Evolutionary conservation across 306 rosid genomes (phyloP).

Genomic region (Vicia sativa): DNA sequence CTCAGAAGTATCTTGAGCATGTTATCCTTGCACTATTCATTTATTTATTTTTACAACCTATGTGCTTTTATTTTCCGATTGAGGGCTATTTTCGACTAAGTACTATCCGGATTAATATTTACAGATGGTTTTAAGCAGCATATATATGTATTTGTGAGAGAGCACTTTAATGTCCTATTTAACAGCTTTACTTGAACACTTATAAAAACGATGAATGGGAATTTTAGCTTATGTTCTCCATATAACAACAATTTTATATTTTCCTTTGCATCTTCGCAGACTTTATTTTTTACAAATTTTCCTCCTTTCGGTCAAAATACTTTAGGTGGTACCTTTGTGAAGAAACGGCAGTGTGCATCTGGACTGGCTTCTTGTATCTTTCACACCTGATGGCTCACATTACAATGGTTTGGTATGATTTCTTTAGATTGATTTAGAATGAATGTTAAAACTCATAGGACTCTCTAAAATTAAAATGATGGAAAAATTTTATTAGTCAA

Average conservation of each 20-base stretch:
- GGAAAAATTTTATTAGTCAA: constrained; percentile 18
- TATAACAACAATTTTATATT: constrained; percentile 31
- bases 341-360: constrained; percentile 88
- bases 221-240: constrained; percentile 34
- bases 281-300: constrained; percentile 22
- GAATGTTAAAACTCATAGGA: constrained; percentile 29
- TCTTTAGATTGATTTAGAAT: constrained; percentile 36
- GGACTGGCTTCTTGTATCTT: constrained; percentile 85
- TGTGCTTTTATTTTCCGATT: constrained; percentile 25
- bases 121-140: background rate
- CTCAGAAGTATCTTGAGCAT: constrained; percentile 8
- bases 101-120: constrained; percentile 29
- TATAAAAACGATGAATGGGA: constrained; percentile 14
- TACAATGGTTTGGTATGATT: constrained; percentile 71
- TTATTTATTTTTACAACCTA: background rate
- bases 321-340: constrained; percentile 93
- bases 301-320: constrained; percentile 37
- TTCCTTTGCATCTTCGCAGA: background rate
- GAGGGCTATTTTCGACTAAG: constrained; percentile 1
- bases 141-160: background rate
- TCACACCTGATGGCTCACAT: constrained; percentile 72
- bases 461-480: constrained; percentile 20
- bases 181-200: background rate
- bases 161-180: constrained; percentile 10
- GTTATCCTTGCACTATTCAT: constrained; percentile 22